phyloP scores from a whole-genome alignment of 192 early-diverging fungal species.

The Coemansia erecta region DNA sequence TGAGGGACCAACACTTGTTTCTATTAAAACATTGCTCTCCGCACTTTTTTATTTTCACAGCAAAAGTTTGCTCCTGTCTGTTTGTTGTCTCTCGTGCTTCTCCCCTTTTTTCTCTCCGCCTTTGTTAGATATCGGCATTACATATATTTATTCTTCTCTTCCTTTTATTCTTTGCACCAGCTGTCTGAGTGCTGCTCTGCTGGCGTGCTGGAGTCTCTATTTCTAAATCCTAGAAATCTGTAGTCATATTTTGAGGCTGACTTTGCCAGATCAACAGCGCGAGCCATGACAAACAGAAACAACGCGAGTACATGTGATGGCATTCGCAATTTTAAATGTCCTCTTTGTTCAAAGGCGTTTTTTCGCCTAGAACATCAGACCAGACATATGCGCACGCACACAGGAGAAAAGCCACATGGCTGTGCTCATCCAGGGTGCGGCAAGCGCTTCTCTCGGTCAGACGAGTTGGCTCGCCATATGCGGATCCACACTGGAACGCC shows the following conservation, averaged over 20 bases:
- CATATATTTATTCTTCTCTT: neutral
- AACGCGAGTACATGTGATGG: slow-evolving; percentile 43
- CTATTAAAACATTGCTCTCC: slow-evolving; percentile 6
- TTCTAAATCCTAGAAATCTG: too few relatives aligned
- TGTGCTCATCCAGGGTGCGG: slow-evolving; percentile 76
- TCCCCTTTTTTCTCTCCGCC: neutral
- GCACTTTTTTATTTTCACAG: neutral
- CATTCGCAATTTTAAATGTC: slow-evolving; percentile 66
- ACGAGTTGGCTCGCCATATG: slow-evolving; percentile 76
- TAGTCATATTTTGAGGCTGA: neutral
- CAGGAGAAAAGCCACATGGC: slow-evolving; percentile 78
- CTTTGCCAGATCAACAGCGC: neutral
- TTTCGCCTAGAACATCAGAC: slow-evolving; percentile 77
- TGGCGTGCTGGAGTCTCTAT: too few relatives aligned
- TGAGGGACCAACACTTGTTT: neutral
- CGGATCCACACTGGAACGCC: slow-evolving; percentile 48
- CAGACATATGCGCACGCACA: slow-evolving; percentile 79
- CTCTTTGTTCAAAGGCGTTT: slow-evolving; percentile 70
- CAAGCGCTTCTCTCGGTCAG: slow-evolving; percentile 74
- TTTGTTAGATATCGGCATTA: neutral
- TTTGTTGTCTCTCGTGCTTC: neutral
- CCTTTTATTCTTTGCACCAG: neutral
- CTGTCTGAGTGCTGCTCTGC: too few relatives aligned
- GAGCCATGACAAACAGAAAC: slow-evolving; percentile 32
- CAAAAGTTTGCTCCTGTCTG: neutral